A percentile compares a stretch with the other conserved stretches of the same genome.
Conservation (phyloP, 2,329 filamentous ascomycete genomes). For the Pseudocercospora fijiensis region DNA sequence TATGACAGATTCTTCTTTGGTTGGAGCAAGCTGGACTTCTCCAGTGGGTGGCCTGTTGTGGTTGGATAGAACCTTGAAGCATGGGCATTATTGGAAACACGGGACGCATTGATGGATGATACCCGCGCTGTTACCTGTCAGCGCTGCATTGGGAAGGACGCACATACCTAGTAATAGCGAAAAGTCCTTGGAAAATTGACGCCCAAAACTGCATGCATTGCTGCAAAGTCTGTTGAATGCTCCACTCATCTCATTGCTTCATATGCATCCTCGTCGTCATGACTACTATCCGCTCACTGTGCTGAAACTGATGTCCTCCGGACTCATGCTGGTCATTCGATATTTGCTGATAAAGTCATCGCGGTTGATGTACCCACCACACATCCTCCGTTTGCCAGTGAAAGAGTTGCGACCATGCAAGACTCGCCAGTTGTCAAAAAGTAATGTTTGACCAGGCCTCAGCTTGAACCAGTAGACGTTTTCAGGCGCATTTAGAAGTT, state of each 20-base stretch:
- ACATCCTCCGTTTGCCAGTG: conserved; percentile 80
- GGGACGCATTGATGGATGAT: neutral
- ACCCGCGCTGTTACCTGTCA: conserved; percentile 1
- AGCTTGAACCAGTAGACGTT: conserved; percentile 80
- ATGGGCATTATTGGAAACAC: neutral
- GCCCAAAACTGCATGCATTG: neutral
- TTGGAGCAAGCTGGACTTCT: conserved; percentile 29
- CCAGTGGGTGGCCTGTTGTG: conserved; percentile 28
- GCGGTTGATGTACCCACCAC: conserved; percentile 81
- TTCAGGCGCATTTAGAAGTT: conserved; percentile 63
- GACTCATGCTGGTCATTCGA: conserved; percentile 64
- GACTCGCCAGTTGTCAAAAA: conserved; percentile 96
- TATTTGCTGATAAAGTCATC: conserved; percentile 80
- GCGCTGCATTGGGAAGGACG: neutral
- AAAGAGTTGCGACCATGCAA: conserved; percentile 84
- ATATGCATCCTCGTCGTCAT: neutral
- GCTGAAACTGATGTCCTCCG: conserved; percentile 34
- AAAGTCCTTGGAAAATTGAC: neutral
- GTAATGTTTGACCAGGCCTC: conserved; percentile 71
- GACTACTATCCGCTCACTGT: conserved; percentile 27
- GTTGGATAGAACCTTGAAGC: neutral
- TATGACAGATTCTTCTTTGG: conserved; percentile 31
- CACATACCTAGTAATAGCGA: neutral
- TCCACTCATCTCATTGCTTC: neutral
- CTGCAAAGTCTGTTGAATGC: conserved; percentile 1